Conservation (phyloP, 805 yeast genomes). For the Yarrowia deformans region DNA sequence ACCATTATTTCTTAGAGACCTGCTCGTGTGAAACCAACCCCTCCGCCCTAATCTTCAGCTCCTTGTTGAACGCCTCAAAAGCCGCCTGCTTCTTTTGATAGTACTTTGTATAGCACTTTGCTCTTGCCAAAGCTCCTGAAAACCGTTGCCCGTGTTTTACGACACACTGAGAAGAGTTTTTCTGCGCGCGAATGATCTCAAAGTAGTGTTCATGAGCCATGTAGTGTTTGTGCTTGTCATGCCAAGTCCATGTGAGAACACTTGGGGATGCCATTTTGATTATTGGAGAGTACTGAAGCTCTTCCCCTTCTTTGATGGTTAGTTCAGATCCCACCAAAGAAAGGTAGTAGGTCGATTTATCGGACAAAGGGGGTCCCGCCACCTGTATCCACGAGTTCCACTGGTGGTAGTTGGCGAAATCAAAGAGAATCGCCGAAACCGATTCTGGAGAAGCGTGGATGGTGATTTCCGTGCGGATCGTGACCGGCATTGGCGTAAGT, state of each 20-base stretch:
- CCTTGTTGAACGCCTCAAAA: neutral
- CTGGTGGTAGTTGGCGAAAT: neutral
- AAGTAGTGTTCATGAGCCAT: constrained; percentile 4
- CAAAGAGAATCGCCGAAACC: neutral
- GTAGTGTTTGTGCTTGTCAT: neutral
- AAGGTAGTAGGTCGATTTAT: constrained; percentile 3
- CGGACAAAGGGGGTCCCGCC: neutral
- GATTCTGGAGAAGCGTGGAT: constrained; percentile 14
- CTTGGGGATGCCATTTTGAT: constrained; percentile 1
- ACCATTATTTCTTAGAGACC: no score
- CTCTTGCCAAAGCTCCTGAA: neutral
- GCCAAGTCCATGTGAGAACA: constrained; percentile 10
- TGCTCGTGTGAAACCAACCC: no score
- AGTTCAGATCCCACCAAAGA: neutral
- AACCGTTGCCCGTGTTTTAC: neutral
- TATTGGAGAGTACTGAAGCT: neutral
- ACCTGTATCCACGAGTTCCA: constrained; percentile 2
- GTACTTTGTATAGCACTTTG: neutral
- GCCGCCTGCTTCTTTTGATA: neutral
- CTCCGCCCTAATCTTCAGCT: neutral
- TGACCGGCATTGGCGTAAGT: neutral
- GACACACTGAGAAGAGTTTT: neutral
- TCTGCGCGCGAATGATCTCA: neutral
- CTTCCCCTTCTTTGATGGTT: neutral
- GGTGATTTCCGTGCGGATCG: constrained; percentile 1